These are phyloP conservation scores for Solanum okadae DNA, from an alignment of 257 asterid genomes.

Conservation along the genomic window DNA sequence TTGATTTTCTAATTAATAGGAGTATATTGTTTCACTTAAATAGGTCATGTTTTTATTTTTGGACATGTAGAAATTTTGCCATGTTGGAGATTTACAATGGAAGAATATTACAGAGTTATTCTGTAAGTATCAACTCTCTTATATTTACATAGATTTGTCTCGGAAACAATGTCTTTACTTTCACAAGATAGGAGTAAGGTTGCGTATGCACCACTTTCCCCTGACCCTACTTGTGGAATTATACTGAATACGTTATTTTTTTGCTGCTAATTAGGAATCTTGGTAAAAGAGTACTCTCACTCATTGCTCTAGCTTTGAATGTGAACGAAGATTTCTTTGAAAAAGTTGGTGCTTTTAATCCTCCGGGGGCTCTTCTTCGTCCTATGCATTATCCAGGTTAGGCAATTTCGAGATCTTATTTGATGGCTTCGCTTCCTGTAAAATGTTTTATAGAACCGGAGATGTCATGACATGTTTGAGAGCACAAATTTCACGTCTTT, in stretches of 20 bases:
- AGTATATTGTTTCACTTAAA: background rate
- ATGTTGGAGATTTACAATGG: conserved; percentile 41
- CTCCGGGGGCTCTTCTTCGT: conserved; percentile 34
- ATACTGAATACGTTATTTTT: background rate
- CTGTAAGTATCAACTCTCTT: conserved; percentile 20
- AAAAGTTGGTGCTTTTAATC: conserved; percentile 35
- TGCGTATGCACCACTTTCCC: background rate
- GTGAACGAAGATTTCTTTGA: conserved; percentile 40
- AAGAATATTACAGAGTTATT: conserved; percentile 27
- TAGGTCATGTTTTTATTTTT: background rate
- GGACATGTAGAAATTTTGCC: conserved; percentile 29
- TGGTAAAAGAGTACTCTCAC: conserved; percentile 28
- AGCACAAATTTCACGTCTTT: background rate
- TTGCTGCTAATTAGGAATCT: conserved; percentile 19
- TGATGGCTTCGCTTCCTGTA: background rate
- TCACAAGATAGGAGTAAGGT: background rate
- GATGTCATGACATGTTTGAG: background rate
- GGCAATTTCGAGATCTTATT: background rate
- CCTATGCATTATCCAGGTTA: conserved; percentile 49
- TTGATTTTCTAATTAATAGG: background rate
- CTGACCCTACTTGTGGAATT: background rate
- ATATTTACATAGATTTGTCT: background rate
- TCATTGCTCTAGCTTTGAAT: conserved; percentile 40
- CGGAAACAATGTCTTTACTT: background rate
- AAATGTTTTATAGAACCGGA: background rate